Evolutionary conservation across 2,329 filamentous ascomycete species (phyloP).

Genomic region (Aspergillus niger): DNA sequence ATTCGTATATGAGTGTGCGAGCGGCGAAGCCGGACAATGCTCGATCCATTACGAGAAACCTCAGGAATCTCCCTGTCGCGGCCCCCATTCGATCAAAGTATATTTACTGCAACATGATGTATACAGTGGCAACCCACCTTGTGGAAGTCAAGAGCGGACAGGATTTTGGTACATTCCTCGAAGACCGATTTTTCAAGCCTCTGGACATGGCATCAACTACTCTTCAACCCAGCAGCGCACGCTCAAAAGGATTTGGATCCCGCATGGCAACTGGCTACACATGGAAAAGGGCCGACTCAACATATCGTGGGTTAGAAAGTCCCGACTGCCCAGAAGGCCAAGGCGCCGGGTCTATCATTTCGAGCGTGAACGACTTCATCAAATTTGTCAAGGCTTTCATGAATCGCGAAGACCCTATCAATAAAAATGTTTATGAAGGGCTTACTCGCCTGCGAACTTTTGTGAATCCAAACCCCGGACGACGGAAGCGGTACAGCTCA

Average conservation of each 20-base stretch:
- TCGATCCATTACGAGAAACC: conserved; percentile 44
- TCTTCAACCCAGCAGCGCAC: conserved; percentile 40
- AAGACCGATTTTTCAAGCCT: conserved; percentile 47
- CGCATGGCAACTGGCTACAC: conserved; percentile 48
- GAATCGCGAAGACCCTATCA: conserved; percentile 29
- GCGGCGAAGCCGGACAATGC: conserved; percentile 35
- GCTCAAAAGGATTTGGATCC: conserved; percentile 23
- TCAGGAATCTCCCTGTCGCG: conserved; percentile 51
- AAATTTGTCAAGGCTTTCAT: conserved; percentile 35
- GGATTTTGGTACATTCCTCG: conserved; percentile 46
- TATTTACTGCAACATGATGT: conserved; percentile 58
- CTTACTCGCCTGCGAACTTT: conserved; percentile 29
- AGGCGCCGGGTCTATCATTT: conserved; percentile 50
- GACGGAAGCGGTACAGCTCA: conserved; percentile 24
- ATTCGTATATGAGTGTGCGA: conserved; percentile 31
- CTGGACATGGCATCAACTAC: conserved; percentile 45
- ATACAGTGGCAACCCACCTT: conserved; percentile 47
- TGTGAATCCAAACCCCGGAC: conserved; percentile 18
- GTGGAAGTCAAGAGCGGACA: conserved; percentile 47
- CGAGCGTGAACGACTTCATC: conserved; percentile 34
- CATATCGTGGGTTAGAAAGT: conserved; percentile 28
- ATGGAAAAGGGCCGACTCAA: conserved; percentile 35
- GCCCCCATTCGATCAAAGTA: conserved; percentile 49
- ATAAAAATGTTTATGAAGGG: conserved; percentile 24
- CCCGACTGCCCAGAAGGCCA: conserved; percentile 36